phyloP scores from a whole-genome alignment of 192 early-diverging fungal genomes.

The Pilaira anomala region DNA sequence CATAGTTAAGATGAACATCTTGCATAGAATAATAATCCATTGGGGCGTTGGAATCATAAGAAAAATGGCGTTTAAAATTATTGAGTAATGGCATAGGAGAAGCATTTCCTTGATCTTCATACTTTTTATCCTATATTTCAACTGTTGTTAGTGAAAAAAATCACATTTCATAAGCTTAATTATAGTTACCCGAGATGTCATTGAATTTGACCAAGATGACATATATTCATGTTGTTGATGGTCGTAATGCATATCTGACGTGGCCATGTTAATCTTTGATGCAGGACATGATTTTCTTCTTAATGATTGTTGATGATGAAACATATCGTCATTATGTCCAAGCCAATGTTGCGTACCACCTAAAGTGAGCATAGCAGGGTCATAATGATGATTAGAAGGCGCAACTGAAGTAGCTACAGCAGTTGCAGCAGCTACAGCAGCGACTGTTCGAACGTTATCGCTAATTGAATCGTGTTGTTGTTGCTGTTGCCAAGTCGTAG shows the following conservation, averaged over 20 bases:
- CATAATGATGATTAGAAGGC: not conserved
- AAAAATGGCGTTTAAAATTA: not conserved
- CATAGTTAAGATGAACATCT: constrained; percentile 12
- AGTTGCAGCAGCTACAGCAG: constrained; percentile 7
- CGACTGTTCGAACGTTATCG: constrained; percentile 9
- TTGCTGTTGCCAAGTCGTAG: not conserved
- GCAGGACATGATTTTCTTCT: constrained; percentile 8
- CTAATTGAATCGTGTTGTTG: not conserved
- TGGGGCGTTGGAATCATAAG: constrained; percentile 11
- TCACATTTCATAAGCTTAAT: too few relatives aligned
- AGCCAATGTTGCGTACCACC: not conserved
- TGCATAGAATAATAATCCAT: constrained; percentile 15
- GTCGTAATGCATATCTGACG: not conserved
- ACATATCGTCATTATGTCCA: not conserved
- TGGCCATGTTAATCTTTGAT: not conserved
- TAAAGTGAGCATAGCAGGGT: not conserved
- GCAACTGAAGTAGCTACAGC: not conserved
- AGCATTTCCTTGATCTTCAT: not conserved
- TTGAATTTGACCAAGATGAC: not conserved
- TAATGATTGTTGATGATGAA: not conserved
- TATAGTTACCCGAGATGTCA: not conserved
- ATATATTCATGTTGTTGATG: not conserved
- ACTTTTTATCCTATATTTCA: not conserved
- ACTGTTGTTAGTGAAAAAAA: too few relatives aligned
- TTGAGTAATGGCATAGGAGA: not conserved